A percentile compares a stretch with the other conserved stretches of the same genome.
Evolutionary conservation across 768 basidiomycete species (phyloP).

Genomic region (Pleurotus cornucopiae): DNA sequence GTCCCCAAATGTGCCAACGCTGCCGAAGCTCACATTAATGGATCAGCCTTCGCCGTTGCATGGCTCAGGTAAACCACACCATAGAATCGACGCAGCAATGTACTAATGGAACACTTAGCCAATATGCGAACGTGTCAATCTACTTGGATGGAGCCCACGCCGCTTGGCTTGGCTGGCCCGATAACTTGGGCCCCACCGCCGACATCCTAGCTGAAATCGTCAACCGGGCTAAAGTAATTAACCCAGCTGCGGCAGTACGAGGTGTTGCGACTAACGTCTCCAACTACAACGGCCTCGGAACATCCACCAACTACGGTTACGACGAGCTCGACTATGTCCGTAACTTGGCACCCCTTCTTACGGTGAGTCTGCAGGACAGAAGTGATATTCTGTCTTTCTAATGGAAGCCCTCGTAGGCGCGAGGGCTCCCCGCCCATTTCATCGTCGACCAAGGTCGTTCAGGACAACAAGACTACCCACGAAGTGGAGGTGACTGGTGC

Average conservation of each 20-base stretch:
- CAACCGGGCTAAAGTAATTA: conserved; percentile 20
- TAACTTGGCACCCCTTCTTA: conserved; percentile 24
- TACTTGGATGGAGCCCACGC: conserved; percentile 30
- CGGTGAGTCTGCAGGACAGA: background rate
- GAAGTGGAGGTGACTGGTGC: conserved; percentile 4
- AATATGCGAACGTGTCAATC: conserved; percentile 22
- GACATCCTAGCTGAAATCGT: conserved; percentile 24
- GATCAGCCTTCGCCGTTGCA: conserved; percentile 23
- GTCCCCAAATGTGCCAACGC: conserved; percentile 26
- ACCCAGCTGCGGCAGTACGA: conserved; percentile 22
- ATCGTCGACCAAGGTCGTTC: conserved; percentile 7
- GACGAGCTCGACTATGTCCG: conserved; percentile 28
- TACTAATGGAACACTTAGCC: background rate
- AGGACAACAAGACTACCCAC: conserved; percentile 3
- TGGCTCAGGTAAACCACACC: conserved; percentile 12
- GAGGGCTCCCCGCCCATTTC: conserved; percentile 4
- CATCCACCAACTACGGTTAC: conserved; percentile 22
- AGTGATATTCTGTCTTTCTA: too few relatives aligned
- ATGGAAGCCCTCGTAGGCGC: background rate
- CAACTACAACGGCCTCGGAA: conserved; percentile 30
- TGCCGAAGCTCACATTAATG: conserved; percentile 21
- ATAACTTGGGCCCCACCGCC: conserved; percentile 26
- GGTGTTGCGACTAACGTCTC: conserved; percentile 28
- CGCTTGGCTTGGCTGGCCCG: conserved; percentile 29
- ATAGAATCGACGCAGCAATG: background rate